A percentile compares a stretch with the other conserved stretches of the same genome.
Evolutionary conservation across 176 grass and related monocot species (phyloP).

Genomic region (Triticum monococcum): DNA sequence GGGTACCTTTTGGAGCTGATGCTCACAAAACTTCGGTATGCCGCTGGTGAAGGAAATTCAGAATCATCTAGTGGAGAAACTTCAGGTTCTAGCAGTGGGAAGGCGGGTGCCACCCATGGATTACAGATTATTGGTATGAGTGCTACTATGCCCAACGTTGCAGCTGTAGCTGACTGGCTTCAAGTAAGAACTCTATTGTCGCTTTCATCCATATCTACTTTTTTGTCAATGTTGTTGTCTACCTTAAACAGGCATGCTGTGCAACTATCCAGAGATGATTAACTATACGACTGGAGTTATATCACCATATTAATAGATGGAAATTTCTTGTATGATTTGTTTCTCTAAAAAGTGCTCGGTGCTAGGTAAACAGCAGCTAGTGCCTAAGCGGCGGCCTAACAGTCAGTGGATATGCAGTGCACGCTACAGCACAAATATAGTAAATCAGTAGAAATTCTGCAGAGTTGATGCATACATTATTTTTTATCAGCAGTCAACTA

Average conservation of each 20-base stretch:
- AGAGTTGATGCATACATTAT: not conserved
- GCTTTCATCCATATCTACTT: conserved; percentile 12
- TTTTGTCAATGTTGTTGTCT: not conserved
- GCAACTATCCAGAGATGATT: not conserved
- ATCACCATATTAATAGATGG: not conserved
- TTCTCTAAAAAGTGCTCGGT: not conserved
- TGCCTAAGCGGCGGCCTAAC: not conserved
- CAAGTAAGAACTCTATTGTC: conserved; percentile 57
- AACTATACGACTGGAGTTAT: not conserved
- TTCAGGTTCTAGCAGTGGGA: conserved; percentile 72
- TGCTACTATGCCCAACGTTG: conserved; percentile 97
- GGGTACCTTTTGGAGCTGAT: conserved; percentile 92
- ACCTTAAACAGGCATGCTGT: not conserved
- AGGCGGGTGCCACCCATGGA: conserved; percentile 55
- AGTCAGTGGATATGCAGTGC: not conserved
- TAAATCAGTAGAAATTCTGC: not conserved
- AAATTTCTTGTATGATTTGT: not conserved
- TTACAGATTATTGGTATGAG: conserved; percentile 99
- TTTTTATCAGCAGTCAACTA: not conserved
- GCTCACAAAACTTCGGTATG: conserved; percentile 95
- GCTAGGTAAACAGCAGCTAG: not conserved
- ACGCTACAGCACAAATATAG: not conserved
- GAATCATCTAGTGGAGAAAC: conserved; percentile 65
- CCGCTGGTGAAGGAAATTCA: conserved; percentile 77
- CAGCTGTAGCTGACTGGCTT: conserved; percentile 90